A percentile compares a stretch with the other conserved stretches of the same genome.
These are phyloP conservation scores for Eleusine indica DNA, from an alignment of 176 grass and related monocot genomes.

Conservation along the genomic window DNA sequence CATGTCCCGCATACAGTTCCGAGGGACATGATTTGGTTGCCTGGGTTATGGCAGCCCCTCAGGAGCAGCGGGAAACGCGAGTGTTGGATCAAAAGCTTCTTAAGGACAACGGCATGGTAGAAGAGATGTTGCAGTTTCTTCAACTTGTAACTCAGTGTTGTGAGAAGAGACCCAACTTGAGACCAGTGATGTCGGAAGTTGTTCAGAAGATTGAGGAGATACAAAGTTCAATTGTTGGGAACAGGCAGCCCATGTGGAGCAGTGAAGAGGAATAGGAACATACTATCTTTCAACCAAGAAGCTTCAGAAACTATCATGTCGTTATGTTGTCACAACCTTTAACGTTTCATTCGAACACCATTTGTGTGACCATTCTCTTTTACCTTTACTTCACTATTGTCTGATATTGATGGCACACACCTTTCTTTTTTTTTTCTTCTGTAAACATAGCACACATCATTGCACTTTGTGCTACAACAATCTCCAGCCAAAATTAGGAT, in stretches of 20 bases:
- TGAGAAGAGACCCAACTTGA: no score
- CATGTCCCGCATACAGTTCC: background rate
- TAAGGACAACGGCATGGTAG: background rate
- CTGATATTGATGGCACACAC: no score
- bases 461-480: no score
- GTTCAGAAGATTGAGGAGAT: background rate
- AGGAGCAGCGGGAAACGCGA: background rate
- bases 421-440: no score
- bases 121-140: background rate
- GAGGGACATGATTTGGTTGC: background rate
- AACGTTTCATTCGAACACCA: no score
- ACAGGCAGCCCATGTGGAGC: background rate
- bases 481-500: no score
- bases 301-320: no score
- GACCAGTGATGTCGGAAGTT: background rate
- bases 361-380: no score
- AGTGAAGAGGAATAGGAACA: background rate
- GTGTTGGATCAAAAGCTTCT: background rate
- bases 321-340: no score
- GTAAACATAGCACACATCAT: no score
- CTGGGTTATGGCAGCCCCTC: background rate
- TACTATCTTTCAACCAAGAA: background rate
- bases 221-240: background rate
- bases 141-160: slow-evolving; percentile 5
- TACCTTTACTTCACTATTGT: no score